Evolutionary conservation across 2,329 filamentous ascomycete genomes (phyloP), one percentile per base, ranked within the genome.

Genomic region (Trichoderma atrobrunneum): DNA sequence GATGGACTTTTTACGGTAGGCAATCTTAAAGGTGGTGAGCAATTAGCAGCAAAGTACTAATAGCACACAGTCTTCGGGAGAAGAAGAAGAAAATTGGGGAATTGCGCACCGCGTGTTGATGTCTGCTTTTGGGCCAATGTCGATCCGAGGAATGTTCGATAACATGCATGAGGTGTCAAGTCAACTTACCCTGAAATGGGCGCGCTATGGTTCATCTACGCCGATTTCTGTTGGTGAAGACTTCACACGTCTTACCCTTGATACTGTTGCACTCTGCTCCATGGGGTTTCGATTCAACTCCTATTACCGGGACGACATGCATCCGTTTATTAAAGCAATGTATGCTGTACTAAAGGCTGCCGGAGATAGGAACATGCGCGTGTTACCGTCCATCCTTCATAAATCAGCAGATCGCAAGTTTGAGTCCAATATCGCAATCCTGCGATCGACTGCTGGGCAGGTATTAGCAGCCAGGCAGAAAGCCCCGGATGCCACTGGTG

Each of bases 281-380:
- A 60, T 60, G 21, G 66, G 66, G n/a, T 69, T 60, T 32, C 66
- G 66, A 12, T 69, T 69, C 16, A 69, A 69, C 34, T 30, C 59
- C 16, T 69, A 60, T 32, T 69, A 69, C 66, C 34, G n/a, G 6
- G 66, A 69, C 18, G 66, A 60, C 6, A 56, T 56, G 12, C 66
- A 69, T 59, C 66, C 66, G n/a, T 69, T 69, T 26, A 30, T 60
- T 24, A 69, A 69, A 30, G 28, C 59, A 24, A 32, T 69, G 14
- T 36, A 60, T 18, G 66, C 59, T 12, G 32, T 56, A 10, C 59
- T 69, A 48, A 34, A 60, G 2, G 66, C 59, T 7, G 59, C 66
- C 5, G 66, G 66, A n/a, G 32, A 56, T 14, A 56, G 66, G 32
- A 56, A 56, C 10, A 69, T 60, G 30, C 54, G 66, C 16, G 54